A percentile compares a stretch with the other conserved stretches of the same genome.
Evolutionary conservation across 1,284 basidiomycete genomes (phyloP).

Genomic region (Athelia sp.): DNA sequence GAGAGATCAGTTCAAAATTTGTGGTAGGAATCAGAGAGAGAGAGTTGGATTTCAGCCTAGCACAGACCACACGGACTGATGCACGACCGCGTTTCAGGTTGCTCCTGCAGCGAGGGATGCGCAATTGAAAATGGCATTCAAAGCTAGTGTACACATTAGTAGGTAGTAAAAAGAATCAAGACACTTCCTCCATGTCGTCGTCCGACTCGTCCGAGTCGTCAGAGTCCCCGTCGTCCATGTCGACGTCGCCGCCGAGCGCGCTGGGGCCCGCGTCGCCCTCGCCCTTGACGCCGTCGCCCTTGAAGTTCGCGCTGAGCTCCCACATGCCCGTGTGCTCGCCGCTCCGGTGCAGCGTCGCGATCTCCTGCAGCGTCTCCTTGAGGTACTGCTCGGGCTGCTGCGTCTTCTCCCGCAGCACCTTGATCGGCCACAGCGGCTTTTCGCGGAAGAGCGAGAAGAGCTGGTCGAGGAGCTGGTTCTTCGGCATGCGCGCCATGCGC

Average conservation of each 20-base stretch:
- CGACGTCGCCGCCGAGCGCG: slow-evolving; percentile 24
- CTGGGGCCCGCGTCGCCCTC: slow-evolving; percentile 48
- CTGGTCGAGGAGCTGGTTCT: slow-evolving; percentile 84
- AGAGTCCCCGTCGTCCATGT: slow-evolving; percentile 34
- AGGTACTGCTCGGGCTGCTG: slow-evolving; percentile 92
- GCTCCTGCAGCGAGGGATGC: too few species aligned
- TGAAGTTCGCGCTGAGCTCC: slow-evolving; percentile 66
- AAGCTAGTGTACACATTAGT: background rate
- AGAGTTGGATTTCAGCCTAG: too few species aligned
- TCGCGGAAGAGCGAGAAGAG: slow-evolving; percentile 81
- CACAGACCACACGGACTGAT: too few species aligned
- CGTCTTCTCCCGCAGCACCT: slow-evolving; percentile 72
- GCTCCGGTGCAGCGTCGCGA: slow-evolving; percentile 77
- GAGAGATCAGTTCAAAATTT: too few species aligned
- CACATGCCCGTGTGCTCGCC: slow-evolving; percentile 72
- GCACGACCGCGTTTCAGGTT: too few species aligned
- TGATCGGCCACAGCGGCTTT: slow-evolving; percentile 80
- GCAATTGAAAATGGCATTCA: too few species aligned
- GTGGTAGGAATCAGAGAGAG: too few species aligned
- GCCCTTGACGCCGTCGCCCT: slow-evolving; percentile 54
- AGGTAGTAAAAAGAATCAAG: slow-evolving; percentile 16
- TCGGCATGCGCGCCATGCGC: slow-evolving; percentile 86
- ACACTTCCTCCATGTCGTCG: slow-evolving; percentile 42
- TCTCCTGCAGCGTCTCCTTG: slow-evolving; percentile 80
- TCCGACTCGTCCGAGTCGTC: slow-evolving; percentile 35